Percentiles rank a stretch among this genome's conserved stretches.
phyloP scores from a whole-genome alignment of 106 monocot species.

The Apostasia ramifera region DNA sequence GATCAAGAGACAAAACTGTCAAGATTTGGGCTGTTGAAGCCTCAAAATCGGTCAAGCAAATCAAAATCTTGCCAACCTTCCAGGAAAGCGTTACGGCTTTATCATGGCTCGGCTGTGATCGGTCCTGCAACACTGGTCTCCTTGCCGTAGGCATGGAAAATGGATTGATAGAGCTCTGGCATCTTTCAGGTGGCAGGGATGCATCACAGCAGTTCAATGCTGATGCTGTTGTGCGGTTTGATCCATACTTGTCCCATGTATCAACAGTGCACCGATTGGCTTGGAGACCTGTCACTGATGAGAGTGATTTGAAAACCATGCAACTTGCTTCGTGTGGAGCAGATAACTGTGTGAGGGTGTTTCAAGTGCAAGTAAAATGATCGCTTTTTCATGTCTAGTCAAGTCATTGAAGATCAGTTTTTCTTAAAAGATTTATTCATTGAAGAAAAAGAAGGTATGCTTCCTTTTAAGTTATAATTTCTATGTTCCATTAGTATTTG shows the following conservation, averaged over 20 bases:
- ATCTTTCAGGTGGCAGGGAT: constrained; percentile 19
- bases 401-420: too few relatives aligned
- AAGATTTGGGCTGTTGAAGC: constrained; percentile 67
- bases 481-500: too few relatives aligned
- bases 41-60: constrained; percentile 33
- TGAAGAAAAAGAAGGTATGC: too few relatives aligned
- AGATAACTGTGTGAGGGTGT: constrained; percentile 86
- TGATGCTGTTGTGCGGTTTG: constrained; percentile 22
- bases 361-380: constrained; percentile 28
- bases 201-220: constrained; percentile 9
- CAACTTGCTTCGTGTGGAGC: constrained; percentile 91
- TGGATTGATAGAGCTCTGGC: constrained; percentile 88
- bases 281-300: constrained; percentile 37
- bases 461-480: too few relatives aligned
- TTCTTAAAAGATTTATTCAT: too few relatives aligned
- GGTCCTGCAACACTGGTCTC: constrained; percentile 29
- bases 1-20: constrained; percentile 89
- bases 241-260: constrained; percentile 75
- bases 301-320: constrained; percentile 15
- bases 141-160: constrained; percentile 92
- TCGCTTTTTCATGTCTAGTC: too few relatives aligned
- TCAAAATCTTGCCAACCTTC: constrained; percentile 57
- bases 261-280: constrained; percentile 62
- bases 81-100: constrained; percentile 79
- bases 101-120: constrained; percentile 54